Evolutionary conservation across 1,139 yeast species (phyloP).

Genomic region (Sugiyamaella pinicola): DNA sequence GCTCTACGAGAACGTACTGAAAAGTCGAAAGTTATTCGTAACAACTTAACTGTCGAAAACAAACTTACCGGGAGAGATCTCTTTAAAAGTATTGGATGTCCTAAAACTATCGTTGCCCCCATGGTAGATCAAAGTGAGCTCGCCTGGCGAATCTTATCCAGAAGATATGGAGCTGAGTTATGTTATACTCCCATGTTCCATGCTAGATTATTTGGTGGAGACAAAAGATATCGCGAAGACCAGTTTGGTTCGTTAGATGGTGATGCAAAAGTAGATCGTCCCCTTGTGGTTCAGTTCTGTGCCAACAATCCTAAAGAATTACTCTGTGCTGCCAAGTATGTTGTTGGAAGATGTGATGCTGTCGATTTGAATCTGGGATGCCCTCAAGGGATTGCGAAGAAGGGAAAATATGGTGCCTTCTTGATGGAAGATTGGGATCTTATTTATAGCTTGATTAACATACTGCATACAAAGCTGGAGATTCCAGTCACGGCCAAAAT

Average conservation of each 20-base stretch:
- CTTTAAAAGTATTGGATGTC: conserved; percentile 68
- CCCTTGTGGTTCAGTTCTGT: conserved; percentile 90
- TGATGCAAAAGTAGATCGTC: conserved; percentile 73
- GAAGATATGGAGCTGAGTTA: conserved; percentile 88
- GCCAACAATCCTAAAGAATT: conserved; percentile 92
- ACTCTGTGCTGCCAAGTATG: conserved; percentile 91
- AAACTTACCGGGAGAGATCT: conserved; percentile 64
- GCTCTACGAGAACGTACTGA: neutral
- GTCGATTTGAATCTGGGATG: conserved; percentile 95
- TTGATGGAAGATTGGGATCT: conserved; percentile 97
- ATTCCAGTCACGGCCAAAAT: conserved; percentile 96
- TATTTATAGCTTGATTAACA: conserved; percentile 68
- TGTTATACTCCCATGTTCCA: conserved; percentile 98
- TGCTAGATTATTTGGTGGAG: conserved; percentile 84
- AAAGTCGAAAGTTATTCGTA: too few species aligned
- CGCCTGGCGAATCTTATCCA: conserved; percentile 90
- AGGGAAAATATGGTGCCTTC: conserved; percentile 94
- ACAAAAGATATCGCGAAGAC: conserved; percentile 73
- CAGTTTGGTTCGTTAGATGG: conserved; percentile 84
- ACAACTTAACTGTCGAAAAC: neutral
- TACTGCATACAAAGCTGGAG: conserved; percentile 68
- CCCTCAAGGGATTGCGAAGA: conserved; percentile 95
- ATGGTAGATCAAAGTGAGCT: conserved; percentile 98
- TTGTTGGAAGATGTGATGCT: conserved; percentile 90
- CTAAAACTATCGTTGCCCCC: conserved; percentile 90